Evolutionary conservation across 1,139 yeast genomes (phyloP), one percentile per base, ranked within the genome.

Genomic region (Pichiaceae sp.): DNA sequence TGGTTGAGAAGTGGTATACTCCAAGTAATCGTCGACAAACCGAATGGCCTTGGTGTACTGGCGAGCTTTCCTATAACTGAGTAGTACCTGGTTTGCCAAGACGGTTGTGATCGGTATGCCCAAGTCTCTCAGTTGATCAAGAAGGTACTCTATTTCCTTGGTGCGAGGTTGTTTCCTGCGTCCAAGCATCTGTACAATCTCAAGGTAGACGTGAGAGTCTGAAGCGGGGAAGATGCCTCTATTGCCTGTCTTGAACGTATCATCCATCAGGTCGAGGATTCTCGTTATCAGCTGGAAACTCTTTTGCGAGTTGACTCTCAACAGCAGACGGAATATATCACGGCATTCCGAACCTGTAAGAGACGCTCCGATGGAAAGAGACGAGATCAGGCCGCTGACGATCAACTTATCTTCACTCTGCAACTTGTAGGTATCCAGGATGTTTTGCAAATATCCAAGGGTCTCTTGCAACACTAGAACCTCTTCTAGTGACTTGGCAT

Each of bases 191-290:
- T 51, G 52, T 12, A 49, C 47, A 31, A 56, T 38, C 5, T 44
- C 42, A n/a, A 47, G 34, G 32, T 54, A 55, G 4, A 48, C 26
- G 35, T 50, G 49, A 1, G 57, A 44, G 29, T 46, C 45, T 1
- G 55, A 46, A 1, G 53, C 42, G 6, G 60, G 58, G 29, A 55
- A 44, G 5, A 50, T 35, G 3, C 51, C 50, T 18, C 7, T 24
- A 12, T 25, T 32, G 2, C 18, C 29, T 12, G 19, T n/a, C n/a
- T 18, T 29, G n/a, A 33, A 39, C 19, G 43, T 48, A 24, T 40
- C 40, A 40, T 49, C 48, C 51, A 50, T 47, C 38, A 48, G 44
- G 15, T 38, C 32, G 11, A 53, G 31, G 8, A 53, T 29, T 29
- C 34, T 38, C 28, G 42, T 39, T 4, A 53, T 52, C 26, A 56